phyloP scores from a whole-genome alignment of 805 yeast genomes.

The Kluyveromyces siamensis region DNA sequence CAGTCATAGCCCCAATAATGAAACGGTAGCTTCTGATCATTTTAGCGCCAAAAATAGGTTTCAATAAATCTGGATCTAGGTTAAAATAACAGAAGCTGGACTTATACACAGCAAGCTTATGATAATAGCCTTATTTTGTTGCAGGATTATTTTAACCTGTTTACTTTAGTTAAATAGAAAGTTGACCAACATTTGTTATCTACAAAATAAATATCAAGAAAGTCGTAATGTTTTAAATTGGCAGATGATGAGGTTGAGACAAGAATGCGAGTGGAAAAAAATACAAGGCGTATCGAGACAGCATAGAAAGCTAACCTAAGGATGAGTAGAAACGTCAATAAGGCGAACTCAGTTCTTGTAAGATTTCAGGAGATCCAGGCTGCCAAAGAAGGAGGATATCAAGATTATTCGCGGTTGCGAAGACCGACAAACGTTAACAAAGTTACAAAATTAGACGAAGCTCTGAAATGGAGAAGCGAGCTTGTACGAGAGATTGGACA shows the following conservation, averaged over 20 bases:
- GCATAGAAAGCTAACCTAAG: background rate
- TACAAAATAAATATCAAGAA: background rate
- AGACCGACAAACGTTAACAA: slow-evolving; percentile 54
- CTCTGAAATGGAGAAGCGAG: slow-evolving; percentile 61
- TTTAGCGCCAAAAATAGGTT: slow-evolving; percentile 1
- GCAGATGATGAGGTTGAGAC: background rate
- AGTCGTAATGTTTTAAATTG: background rate
- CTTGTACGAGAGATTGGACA: slow-evolving; percentile 55
- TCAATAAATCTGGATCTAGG: background rate
- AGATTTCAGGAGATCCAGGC: slow-evolving; percentile 57
- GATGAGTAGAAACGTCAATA: slow-evolving; percentile 75
- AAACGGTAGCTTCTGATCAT: slow-evolving; percentile 43
- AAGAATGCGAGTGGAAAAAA: too few species aligned
- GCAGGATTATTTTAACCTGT: too few species aligned
- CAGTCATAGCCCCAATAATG: slow-evolving; percentile 40
- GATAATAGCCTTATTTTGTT: background rate
- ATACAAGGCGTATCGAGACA: background rate
- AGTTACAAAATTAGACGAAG: slow-evolving; percentile 49
- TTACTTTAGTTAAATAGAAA: background rate
- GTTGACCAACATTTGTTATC: background rate
- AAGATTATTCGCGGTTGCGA: slow-evolving; percentile 43
- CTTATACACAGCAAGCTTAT: background rate
- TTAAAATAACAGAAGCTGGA: background rate
- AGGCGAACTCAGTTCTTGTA: slow-evolving; percentile 61
- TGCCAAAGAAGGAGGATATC: slow-evolving; percentile 43